Evolutionary conservation across 352 stramenopile genomes (phyloP).

Genomic region (Pythium dissotocum): DNA sequence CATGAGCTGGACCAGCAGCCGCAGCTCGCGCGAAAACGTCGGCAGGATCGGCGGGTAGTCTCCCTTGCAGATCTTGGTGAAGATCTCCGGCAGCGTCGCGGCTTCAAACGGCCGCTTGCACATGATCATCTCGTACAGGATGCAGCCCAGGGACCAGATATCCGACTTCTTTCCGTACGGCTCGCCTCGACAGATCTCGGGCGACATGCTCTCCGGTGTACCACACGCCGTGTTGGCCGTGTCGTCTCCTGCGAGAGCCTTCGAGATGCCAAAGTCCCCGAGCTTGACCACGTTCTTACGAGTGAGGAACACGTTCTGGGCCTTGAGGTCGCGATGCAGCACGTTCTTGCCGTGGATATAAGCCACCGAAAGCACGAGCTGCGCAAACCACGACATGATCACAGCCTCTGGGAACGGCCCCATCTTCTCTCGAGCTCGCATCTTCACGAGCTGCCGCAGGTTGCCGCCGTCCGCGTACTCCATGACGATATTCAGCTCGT

Average conservation of each 20-base stretch:
- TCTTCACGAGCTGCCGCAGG: conserved; percentile 80
- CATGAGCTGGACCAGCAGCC: conserved; percentile 86
- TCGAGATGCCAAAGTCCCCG: conserved; percentile 89
- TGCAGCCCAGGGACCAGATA: conserved; percentile 89
- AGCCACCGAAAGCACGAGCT: conserved; percentile 79
- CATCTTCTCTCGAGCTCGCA: conserved; percentile 76
- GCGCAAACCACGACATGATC: conserved; percentile 89
- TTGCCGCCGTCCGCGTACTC: conserved; percentile 86
- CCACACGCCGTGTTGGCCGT: conserved; percentile 82
- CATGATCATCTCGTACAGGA: conserved; percentile 91
- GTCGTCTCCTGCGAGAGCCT: conserved; percentile 77
- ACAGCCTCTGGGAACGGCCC: conserved; percentile 80
- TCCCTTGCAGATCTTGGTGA: conserved; percentile 88
- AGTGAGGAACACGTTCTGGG: conserved; percentile 88
- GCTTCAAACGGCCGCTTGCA: conserved; percentile 83
- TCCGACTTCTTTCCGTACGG: conserved; percentile 90
- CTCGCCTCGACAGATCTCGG: conserved; percentile 86
- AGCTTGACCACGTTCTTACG: conserved; percentile 88
- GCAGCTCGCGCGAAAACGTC: conserved; percentile 80
- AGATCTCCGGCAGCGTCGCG: conserved; percentile 79
- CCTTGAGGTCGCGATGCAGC: conserved; percentile 86
- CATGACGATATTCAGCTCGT: conserved; percentile 91
- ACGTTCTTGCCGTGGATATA: conserved; percentile 91
- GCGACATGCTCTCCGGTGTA: conserved; percentile 88
- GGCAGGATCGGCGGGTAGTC: conserved; percentile 79